Evolutionary conservation across 805 yeast genomes (phyloP).

Genomic region (Candida nitratophila): DNA sequence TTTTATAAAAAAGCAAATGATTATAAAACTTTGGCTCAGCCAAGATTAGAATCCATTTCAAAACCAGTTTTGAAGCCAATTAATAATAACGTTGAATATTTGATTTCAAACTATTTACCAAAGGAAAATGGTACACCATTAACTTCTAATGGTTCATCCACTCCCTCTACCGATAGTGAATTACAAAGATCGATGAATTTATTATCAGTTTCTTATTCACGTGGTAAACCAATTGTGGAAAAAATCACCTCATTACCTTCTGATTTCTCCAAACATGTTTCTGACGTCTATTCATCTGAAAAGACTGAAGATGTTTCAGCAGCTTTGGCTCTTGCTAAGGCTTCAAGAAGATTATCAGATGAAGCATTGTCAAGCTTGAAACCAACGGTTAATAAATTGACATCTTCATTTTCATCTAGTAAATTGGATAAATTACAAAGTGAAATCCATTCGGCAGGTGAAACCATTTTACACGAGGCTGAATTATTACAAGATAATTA

Average conservation of each 20-base stretch:
- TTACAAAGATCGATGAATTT: neutral
- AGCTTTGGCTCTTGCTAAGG: constrained; percentile 27
- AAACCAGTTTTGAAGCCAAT: constrained; percentile 14
- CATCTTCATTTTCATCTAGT: constrained; percentile 4
- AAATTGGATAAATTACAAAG: constrained; percentile 5
- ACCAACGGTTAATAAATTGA: constrained; percentile 18
- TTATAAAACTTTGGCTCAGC: constrained; percentile 21
- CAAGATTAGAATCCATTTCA: constrained; percentile 18
- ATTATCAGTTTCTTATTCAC: neutral
- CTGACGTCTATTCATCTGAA: constrained; percentile 23
- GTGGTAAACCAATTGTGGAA: neutral
- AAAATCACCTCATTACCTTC: neutral
- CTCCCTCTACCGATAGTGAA: neutral
- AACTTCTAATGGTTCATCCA: no score
- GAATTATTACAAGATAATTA: neutral
- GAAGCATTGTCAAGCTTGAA: constrained; percentile 25
- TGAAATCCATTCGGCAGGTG: neutral
- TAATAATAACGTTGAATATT: constrained; percentile 1
- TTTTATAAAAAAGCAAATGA: neutral
- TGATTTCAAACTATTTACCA: neutral
- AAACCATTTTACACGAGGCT: neutral
- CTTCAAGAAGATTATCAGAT: constrained; percentile 29
- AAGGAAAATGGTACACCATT: neutral
- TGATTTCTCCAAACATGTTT: constrained; percentile 19
- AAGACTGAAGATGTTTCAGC: constrained; percentile 20